Evolutionary conservation across 352 stramenopile species (phyloP), one percentile per base, ranked within the genome.

Genomic region (Phytophthora brassicae): DNA sequence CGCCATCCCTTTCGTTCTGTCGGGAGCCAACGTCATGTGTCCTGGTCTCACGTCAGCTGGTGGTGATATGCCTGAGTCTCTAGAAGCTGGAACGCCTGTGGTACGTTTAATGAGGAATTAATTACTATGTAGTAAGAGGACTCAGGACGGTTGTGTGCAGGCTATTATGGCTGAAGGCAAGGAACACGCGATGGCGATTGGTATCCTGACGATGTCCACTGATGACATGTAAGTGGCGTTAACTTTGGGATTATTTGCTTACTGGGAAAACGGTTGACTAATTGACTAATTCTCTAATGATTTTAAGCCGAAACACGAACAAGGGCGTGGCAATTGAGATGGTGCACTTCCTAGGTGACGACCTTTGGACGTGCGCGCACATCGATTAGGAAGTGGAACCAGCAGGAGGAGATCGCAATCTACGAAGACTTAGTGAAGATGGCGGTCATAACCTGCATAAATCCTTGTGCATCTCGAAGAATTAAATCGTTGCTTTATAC

Each of bases 21-120:
- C 96, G 6, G 97, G 97, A 14, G 97, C 97, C 20, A 99, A 99
- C 79, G 95, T 99, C 53, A 99, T 99, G 97, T 99, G 96, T 59
- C 97, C 96, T 13, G 97, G 97, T 16, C 81, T 99, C 13, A 99
- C 96, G 6, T 99, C 97, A 59, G 84, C 88, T 16, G 96, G 96
- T 36, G 95, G 94, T 19, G 79, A 95, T 60, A 95, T 99, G 85
- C 89, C 92, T 8, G 84, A 95, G 29, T 81, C 97, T 19, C 56
- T 98, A 58, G 70, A 76, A 11, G 84, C 69, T 52, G 94, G 83
- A 42, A 95, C 79, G 44, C 86, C 90, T 0, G 92, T 97, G 52
- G 84, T 92, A 84, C 36, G 89, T 81, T 17, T 26, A 47, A 13
- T 36, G 36, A 22, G 1, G 28, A 12, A 12, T 9, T 42, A 9